Evolutionary conservation across 306 rosid species (phyloP).

Genomic region (Begonia fuchsioides): DNA sequence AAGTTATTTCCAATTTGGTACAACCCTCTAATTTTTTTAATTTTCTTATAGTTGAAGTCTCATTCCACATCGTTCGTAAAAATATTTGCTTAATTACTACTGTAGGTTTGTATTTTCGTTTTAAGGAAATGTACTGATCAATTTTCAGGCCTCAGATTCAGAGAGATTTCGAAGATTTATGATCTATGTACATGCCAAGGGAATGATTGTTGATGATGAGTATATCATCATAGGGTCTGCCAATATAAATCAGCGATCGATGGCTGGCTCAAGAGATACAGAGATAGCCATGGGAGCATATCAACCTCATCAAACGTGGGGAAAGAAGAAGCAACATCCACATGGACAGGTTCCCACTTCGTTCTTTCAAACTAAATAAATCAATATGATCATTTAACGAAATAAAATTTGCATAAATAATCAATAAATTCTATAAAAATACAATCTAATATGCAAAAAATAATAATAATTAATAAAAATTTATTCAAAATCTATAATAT

Average conservation of each 20-base stretch:
- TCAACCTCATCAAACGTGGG: constrained; percentile 60
- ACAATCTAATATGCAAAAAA: too few relatives aligned
- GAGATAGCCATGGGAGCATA: constrained; percentile 97
- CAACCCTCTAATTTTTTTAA: too few relatives aligned
- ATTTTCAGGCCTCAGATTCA: constrained; percentile 48
- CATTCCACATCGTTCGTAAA: too few relatives aligned
- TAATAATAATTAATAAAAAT: too few relatives aligned
- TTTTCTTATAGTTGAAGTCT: too few relatives aligned
- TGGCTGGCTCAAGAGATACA: constrained; percentile 89
- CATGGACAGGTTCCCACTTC: constrained; percentile 53
- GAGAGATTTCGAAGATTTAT: constrained; percentile 60
- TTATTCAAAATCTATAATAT: too few relatives aligned
- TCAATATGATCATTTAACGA: not conserved
- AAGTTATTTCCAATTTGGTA: too few relatives aligned
- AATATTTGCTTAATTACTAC: too few relatives aligned
- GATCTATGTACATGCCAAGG: constrained; percentile 85
- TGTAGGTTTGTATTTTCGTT: too few relatives aligned
- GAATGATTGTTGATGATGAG: constrained; percentile 83
- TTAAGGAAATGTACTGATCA: not conserved
- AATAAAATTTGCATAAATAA: not conserved
- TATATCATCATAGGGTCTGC: constrained; percentile 74
- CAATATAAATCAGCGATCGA: constrained; percentile 71
- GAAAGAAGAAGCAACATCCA: constrained; percentile 48
- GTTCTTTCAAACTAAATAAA: constrained; percentile 1
- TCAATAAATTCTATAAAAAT: too few relatives aligned